Evolutionary conservation across 2,329 filamentous ascomycete genomes (phyloP).

Genomic region (Pseudogymnoascus sp.): DNA sequence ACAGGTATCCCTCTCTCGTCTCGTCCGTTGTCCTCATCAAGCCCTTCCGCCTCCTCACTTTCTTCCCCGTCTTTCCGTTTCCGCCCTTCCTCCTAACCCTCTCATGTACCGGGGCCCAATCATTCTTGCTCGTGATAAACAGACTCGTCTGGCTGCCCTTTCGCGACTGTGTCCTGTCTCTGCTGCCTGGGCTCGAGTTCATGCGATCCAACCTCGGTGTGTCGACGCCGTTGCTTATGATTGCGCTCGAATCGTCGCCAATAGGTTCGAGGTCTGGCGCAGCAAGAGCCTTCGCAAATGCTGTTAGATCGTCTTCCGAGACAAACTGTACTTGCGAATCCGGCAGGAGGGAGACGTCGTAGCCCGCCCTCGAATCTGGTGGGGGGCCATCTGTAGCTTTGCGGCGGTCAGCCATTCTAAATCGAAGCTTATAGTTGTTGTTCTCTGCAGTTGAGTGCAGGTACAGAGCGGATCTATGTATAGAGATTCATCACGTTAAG

Average conservation of each 20-base stretch:
- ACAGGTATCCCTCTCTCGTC: constrained; percentile 88
- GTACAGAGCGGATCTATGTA: neutral
- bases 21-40: constrained; percentile 66
- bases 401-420: constrained; percentile 26
- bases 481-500: neutral
- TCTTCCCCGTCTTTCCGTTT: constrained; percentile 31
- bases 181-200: neutral
- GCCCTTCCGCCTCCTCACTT: constrained; percentile 36
- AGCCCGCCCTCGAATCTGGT: constrained; percentile 54
- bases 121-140: constrained; percentile 85
- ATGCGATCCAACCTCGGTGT: neutral
- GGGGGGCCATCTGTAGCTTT: constrained; percentile 43
- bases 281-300: constrained; percentile 74
- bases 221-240: neutral
- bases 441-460: constrained; percentile 4
- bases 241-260: constrained; percentile 38
- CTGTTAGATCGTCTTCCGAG: constrained; percentile 59
- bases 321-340: constrained; percentile 76
- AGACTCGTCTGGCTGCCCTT: constrained; percentile 19
- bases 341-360: constrained; percentile 64
- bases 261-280: constrained; percentile 68
- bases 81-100: constrained; percentile 40
- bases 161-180: neutral
- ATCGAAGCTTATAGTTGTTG: neutral
- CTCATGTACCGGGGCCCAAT: constrained; percentile 86